These are phyloP conservation scores for Xylariales sp. DNA, from an alignment of 2,329 filamentous ascomycete species.

Conservation along the genomic window DNA sequence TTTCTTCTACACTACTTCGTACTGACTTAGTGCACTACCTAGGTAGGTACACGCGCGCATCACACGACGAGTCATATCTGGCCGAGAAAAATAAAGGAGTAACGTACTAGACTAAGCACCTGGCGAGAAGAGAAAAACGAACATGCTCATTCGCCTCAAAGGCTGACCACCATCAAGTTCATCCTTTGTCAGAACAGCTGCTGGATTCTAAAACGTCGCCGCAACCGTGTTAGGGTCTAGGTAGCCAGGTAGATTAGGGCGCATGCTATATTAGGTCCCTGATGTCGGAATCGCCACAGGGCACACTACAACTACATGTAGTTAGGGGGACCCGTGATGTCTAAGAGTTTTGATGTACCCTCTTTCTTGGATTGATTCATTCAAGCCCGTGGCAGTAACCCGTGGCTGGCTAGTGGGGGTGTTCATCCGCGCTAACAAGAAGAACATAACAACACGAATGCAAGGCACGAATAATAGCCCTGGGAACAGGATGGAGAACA, in stretches of 20 bases:
- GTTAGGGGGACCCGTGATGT: too few species aligned
- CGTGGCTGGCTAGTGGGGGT: too few species aligned
- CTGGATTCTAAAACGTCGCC: constrained; percentile 6
- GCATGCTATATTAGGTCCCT: background rate
- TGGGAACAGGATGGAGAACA: background rate
- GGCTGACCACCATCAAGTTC: constrained; percentile 15
- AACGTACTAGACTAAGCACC: too few species aligned
- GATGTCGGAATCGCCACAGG: background rate
- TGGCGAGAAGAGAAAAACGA: background rate
- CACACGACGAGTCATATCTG: constrained; percentile 3
- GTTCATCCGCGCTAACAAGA: too few species aligned
- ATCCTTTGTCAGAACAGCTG: constrained; percentile 5
- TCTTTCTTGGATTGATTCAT: too few species aligned
- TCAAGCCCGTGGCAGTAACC: too few species aligned
- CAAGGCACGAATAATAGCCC: too few species aligned
- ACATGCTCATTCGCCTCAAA: background rate
- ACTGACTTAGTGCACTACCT: background rate
- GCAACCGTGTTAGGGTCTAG: constrained; percentile 11
- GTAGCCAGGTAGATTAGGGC: background rate
- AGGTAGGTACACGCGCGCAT: too few species aligned
- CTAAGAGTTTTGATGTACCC: too few species aligned
- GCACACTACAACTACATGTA: background rate
- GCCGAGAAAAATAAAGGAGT: too few species aligned
- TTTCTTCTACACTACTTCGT: background rate
- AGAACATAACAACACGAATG: too few species aligned